Base-by-base conservation (phyloP, 495 filamentous ascomycete species). In the Chaetomidium leptoderma region DNA sequence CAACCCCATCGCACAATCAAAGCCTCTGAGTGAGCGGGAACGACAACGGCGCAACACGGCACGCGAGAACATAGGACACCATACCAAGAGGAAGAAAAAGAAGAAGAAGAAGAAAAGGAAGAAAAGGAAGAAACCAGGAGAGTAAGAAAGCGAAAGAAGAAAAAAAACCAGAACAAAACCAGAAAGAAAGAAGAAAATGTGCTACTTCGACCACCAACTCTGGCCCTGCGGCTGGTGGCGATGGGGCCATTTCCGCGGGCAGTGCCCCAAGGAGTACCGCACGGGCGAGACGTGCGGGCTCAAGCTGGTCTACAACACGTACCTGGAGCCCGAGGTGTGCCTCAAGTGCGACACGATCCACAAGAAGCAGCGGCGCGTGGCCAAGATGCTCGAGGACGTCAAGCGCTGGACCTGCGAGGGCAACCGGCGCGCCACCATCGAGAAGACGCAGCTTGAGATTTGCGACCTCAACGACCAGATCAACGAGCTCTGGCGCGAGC, bases 221-320 rank as follows among this genome's bases (percentile, higher is more conserved):
- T 87, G 80, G 76, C 61, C 50, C 39, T 98, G 93, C 76, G 86
- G 86, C 66, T 92, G 93, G 80, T 97, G 85, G 85, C 92, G 92
- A 74, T 98, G 95, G 93, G 89, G 89, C 63, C 86, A 85, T 72
- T 97, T 97, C 81, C 85, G 89, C 60, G 83, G 92, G 73, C 93
- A 96, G 63, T 98, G 95, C 83, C 85, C 88, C 71, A 88, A 87
- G 74, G 93, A 98, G 67, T 96, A 97, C 77, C 90, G 95, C 65
- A 97, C 87, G 48, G 93, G 93, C 69, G 93, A 98, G 81, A 97
- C 93, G 40, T 98, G 93, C 75, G 93, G 93, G 65, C 91, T 96
- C 79, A 93, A 87, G 78, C 84, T 97, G 68, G 86, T 96, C 69
- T 83, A 83, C 76, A 71, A 85, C 75, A 83, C 89, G 70, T 66